phyloP scores from a whole-genome alignment of 345 rosid genomes.

The Hibiscus trionum region DNA sequence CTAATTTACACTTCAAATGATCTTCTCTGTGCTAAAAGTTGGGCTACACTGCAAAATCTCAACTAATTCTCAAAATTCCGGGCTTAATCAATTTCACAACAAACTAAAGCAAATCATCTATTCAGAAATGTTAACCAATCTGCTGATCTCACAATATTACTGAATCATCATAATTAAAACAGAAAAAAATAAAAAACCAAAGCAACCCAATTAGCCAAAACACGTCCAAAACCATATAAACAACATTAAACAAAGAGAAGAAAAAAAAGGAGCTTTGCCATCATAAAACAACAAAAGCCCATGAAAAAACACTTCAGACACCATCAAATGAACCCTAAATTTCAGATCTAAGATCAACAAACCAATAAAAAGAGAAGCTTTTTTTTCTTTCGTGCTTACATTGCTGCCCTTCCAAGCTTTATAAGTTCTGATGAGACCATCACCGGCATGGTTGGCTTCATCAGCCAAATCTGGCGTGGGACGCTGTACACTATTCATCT shows the following conservation, averaged over 20 bases:
- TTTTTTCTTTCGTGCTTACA: slow-evolving; percentile 32
- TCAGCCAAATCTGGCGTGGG: slow-evolving; percentile 23
- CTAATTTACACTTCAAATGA: neutral
- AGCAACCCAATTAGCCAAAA: too few species aligned
- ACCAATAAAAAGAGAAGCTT: neutral
- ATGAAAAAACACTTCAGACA: neutral
- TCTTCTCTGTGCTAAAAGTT: neutral
- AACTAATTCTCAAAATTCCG: neutral
- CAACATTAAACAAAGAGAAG: neutral
- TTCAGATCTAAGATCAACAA: slow-evolving; percentile 27
- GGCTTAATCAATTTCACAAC: neutral
- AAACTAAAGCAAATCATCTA: neutral
- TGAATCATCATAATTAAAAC: neutral
- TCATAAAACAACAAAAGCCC: neutral
- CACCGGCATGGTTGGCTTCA: slow-evolving; percentile 23
- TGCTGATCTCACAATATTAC: neutral
- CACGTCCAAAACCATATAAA: neutral
- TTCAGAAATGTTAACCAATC: neutral
- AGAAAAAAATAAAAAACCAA: too few species aligned
- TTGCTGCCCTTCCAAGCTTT: slow-evolving; percentile 80
- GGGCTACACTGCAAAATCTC: neutral
- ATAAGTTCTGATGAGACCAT: slow-evolving; percentile 46
- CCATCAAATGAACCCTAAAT: slow-evolving; percentile 1
- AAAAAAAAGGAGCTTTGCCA: neutral
- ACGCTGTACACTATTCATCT: slow-evolving; percentile 33